These are phyloP conservation scores for Moesziomyces antarcticus DNA, from an alignment of 1,284 basidiomycete species.

Conservation along the genomic window DNA sequence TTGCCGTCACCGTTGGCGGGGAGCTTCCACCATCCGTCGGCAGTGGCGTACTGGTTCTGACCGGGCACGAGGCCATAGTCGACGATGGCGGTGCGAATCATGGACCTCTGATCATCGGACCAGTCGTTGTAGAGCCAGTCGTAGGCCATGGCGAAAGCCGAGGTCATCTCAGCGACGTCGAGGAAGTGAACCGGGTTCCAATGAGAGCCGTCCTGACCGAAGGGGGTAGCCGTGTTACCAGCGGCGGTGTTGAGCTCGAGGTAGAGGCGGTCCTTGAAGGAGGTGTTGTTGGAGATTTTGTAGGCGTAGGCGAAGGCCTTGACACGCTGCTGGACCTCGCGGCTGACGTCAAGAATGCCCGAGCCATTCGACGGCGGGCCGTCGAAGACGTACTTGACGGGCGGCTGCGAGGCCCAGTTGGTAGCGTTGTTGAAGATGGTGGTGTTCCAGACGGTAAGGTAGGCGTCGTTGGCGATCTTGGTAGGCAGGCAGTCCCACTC, in stretches of 20 bases:
- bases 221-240: constrained; percentile 70
- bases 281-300: constrained; percentile 87
- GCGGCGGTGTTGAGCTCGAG: constrained; percentile 74
- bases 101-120: constrained; percentile 77
- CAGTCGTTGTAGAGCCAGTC: constrained; percentile 92
- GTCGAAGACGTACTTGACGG: constrained; percentile 81
- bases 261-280: constrained; percentile 88
- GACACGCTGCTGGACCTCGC: constrained; percentile 87
- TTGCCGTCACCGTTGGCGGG: constrained; percentile 74
- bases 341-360: constrained; percentile 91
- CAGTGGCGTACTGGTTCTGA: constrained; percentile 67
- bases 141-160: constrained; percentile 78
- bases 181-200: constrained; percentile 95
- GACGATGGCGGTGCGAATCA: constrained; percentile 81
- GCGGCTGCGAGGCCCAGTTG: constrained; percentile 72
- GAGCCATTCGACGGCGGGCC: constrained; percentile 72
- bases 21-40: constrained; percentile 70
- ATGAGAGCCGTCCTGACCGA: constrained; percentile 70
- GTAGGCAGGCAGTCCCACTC: constrained; percentile 86
- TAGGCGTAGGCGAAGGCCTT: constrained; percentile 94
- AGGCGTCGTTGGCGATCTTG: constrained; percentile 84
- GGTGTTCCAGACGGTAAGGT: constrained; percentile 87
- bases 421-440: constrained; percentile 91
- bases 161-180: constrained; percentile 86
- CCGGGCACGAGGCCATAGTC: constrained; percentile 74